Base-by-base conservation (phyloP, 2,329 filamentous ascomycete species). In the Aulographum hederae region DNA sequence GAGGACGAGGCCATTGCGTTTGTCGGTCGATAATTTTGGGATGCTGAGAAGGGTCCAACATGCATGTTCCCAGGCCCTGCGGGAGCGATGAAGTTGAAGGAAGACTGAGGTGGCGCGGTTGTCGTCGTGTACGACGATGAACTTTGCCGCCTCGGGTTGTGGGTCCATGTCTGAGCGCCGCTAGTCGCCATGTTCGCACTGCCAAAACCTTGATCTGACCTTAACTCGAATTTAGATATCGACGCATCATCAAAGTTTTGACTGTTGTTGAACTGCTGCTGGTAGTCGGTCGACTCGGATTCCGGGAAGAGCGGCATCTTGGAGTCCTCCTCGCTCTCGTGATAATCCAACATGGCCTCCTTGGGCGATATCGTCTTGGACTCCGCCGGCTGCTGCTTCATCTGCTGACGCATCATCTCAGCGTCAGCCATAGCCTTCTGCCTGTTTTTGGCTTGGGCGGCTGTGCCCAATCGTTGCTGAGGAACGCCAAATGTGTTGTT, bases 331-430 rank as follows among this genome's bases (percentile, higher is more conserved):
- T 85, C 78, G 0, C 62, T 54, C 25, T 89, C 81, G 38, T 76
- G 69, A 48, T 85, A 93, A 37, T 94, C 85, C 31, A 94, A 57
- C 37, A 92, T 57, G 2, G 85, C 80, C 45, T 95, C 86, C 56
- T 92, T 91, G 16, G 86, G 89, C 2, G 86, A 95, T 29, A 98
- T 93, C 0, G 86, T 93, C 53, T 81, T 80, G 2, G 71, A 65
- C n/a, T 54, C 42, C 16, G 63, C 50, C 32, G 38, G 43, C 30
- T 51, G 46, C 30, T 50, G 47, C 40, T 54, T 46, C 14, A 28
- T 51, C 18, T 53, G 41, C 39, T 54, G 53, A 37, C 54, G 51
- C 8, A 53, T 51, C 39, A 59, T 54, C 37, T 48, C 46, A 39
- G 64, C 65, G 36, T 74, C 72, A 26, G 68, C 67, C 43, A 70